Evolutionary conservation across 202 grass and related monocot species (phyloP), one percentile per base, ranked within the genome.

Genomic region (Schoenoplectus triqueter): DNA sequence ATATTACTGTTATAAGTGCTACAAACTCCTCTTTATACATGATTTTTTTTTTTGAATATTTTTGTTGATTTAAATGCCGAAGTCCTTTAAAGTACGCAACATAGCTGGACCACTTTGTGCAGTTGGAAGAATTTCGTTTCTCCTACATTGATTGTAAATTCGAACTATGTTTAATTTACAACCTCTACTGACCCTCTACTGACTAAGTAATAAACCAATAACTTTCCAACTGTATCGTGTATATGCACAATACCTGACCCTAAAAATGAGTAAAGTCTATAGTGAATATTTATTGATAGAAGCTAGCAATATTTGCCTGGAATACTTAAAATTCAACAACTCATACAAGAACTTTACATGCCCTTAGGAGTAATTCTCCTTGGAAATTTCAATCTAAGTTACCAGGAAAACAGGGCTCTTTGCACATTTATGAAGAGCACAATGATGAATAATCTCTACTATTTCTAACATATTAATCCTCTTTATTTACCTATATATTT

Each of bases 121-220:
- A 46, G 67, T 70, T 9, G 15, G 2, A 19, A 19, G 10, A 76
- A 56, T 56, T 15, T 40, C 13, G 72, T 14, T 55, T 31, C 20
- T 70, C 1, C 67, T 55, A 39, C 73, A 76, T 76, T 56, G 72
- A 75, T 55, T 75, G 71, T 22, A 74, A 74, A 74, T 47, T 22
- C 17, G 47, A 71, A 71, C 14, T 47, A 48, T 69, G 39, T 69
- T 69, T 14, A 51, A 71, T 10, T 73, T 51, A 21, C 45, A 50
- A 18, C 69, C n/a, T 49, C 17, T 50, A 51, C 31, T 31, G 21
- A 40, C 10, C 69, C n/a, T 49, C 17, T 50, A 51, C 31, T 31
- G 21, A 40, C 10, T 42, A n/a, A 69, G 66, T 31, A 31, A 31
- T 31, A 31, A 31, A 31, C 31, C 40, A 15, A 47, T 47, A 47